These are phyloP conservation scores for Yamadazyma tumulicola DNA, from an alignment of 805 yeast species.

Conservation along the genomic window DNA sequence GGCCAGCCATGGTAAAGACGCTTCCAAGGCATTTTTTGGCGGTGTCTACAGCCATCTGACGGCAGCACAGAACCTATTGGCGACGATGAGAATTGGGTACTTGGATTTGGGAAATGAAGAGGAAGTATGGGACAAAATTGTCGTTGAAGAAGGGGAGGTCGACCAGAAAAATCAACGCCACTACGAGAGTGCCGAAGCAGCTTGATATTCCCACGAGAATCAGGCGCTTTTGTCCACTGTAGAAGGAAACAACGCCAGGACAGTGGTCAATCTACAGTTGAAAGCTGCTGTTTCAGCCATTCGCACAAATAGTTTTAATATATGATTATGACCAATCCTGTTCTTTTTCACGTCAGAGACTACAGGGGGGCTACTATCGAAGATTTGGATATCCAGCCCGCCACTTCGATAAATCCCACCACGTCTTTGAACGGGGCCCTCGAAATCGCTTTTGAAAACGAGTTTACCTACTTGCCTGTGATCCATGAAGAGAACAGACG, in stretches of 20 bases:
- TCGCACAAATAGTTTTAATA: too few relatives aligned
- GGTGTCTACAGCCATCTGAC: conserved; percentile 92
- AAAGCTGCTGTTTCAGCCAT: too few relatives aligned
- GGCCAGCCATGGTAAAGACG: conserved; percentile 88
- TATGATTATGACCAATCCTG: conserved; percentile 2
- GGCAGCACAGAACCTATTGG: conserved; percentile 86
- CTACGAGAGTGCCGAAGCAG: conserved; percentile 35
- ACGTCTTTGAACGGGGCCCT: conserved; percentile 48
- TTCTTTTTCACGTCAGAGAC: conserved; percentile 30
- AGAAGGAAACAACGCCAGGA: too few relatives aligned
- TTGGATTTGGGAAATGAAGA: conserved; percentile 77
- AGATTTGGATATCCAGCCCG: conserved; percentile 58
- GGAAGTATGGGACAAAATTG: conserved; percentile 76
- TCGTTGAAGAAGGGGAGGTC: conserved; percentile 56
- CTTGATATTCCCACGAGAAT: conserved; percentile 16
- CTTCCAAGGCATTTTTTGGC: conserved; percentile 90
- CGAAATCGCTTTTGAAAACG: conserved; percentile 53
- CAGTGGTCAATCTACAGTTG: too few relatives aligned
- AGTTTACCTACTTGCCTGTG: conserved; percentile 53
- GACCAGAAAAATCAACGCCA: conserved; percentile 18
- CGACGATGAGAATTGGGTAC: conserved; percentile 92
- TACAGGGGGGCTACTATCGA: conserved; percentile 54
- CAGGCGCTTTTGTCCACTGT: too few relatives aligned
- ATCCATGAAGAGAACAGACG: conserved; percentile 43
- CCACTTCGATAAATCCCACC: conserved; percentile 48